These are phyloP conservation scores for Metrosideros polymorpha DNA, from an alignment of 441 rosid species.

Conservation along the genomic window DNA sequence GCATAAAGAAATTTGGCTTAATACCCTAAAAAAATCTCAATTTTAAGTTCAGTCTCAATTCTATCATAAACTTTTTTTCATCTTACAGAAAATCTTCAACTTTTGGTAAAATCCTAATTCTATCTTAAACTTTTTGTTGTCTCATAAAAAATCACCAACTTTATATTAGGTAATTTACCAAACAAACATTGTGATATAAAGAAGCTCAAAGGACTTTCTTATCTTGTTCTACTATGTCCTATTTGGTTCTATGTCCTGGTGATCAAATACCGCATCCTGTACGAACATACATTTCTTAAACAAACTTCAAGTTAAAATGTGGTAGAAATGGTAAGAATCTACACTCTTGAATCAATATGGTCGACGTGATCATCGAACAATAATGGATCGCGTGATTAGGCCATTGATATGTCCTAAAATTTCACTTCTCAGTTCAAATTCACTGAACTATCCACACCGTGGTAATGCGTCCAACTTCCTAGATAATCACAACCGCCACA, in stretches of 20 bases:
- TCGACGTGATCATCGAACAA: accelerated
- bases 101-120: too few relatives aligned
- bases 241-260: accelerated
- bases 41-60: too few relatives aligned
- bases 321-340: not conserved
- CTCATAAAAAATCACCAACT: too few relatives aligned
- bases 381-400: not conserved
- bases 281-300: not conserved
- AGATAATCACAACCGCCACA: not conserved
- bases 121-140: too few relatives aligned
- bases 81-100: too few relatives aligned
- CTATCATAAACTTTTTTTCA: too few relatives aligned
- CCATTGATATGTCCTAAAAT: not conserved
- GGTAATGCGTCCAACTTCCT: accelerated
- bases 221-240: not conserved
- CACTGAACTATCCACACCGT: accelerated
- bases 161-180: not conserved
- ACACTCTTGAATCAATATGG: not conserved
- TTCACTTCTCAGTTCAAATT: not conserved
- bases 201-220: not conserved
- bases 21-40: too few relatives aligned
- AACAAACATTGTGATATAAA: not conserved
- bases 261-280: not conserved
- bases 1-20: not conserved
- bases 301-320: not conserved